Base-by-base conservation (phyloP, 805 yeast species). In the Wickerhamiella vanderwaltii region DNA sequence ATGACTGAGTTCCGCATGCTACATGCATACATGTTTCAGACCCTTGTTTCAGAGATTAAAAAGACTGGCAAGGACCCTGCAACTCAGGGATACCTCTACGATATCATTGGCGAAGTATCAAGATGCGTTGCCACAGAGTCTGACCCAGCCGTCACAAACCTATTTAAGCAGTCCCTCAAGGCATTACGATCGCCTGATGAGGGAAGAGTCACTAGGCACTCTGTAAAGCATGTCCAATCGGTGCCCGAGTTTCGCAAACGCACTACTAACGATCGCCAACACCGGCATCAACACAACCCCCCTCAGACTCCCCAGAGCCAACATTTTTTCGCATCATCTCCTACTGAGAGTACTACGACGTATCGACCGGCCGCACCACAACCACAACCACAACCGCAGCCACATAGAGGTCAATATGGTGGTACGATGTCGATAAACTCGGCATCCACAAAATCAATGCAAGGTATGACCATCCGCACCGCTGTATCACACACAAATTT, bases 1-100 rank as follows among this genome's bases (percentile, higher is more conserved):
- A 44, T 43, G 39, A 30, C 24, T 1, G 17, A 24, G 9, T 42
- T 48, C 38, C 45, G 56, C 1, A 26, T 32, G 17, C 38, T 46
- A 30, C 50, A 52, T 6, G 40, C 44, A 11, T 36, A 35, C 26
- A 39, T 53, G 29, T 9, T 53, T 19, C 35, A 35, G 5, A 11
- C 6, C 7, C 20, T 51, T 5, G 43, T 49, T 1, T 37, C 35
- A 16, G 44, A 53, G n/a, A 42, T 42, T 2, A 28, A 23, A 5
- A 29, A 38, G 15, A 13, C 26, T 4, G 9, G 30, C 15, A 30
- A 37, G 5, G 24, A 33, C 9, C 25, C n/a, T 6, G 11, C 15
- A 25, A 36, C n/a, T 29, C 20, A 20, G 20, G 25, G 15, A 4
- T 37, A 25, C n/a, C 15, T 42, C 6, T 37, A 41, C 9, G 47